Evolutionary conservation across 371 early-diverging fungal genomes (phyloP), one percentile per base, ranked within the genome.

Genomic region (Mucor mucedo): DNA sequence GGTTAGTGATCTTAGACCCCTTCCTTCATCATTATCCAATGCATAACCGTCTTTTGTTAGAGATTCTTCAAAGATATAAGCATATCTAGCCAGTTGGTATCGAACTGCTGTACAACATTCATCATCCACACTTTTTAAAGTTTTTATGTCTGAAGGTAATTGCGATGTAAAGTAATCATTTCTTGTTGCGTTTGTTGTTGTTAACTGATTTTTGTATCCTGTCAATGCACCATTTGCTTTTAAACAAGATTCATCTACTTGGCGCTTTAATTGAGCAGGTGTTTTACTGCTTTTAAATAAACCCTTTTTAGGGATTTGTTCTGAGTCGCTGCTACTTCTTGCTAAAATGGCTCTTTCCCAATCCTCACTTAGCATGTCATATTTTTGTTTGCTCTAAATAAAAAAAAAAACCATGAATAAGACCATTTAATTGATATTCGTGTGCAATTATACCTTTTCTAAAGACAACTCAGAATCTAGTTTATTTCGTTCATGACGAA

Each of bases 261-360:
- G 69, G 56, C 82, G 82, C 33, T 87, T 78, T 40, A 87, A 75
- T 88, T 85, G 81, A n/a, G 72, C 71, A n/a, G 75, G 75, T 32
- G 85, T 77, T 62, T 83, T 83, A 27, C 77, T 79, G 57, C 69
- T 72, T 55, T 79, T 79, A 59, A 87, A 83, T 33, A 87, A 65
- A 29, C 73, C 30, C 67, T 84, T 85, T 68, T 84, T 77, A 39
- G 74, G 62, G 33, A 73, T 55, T 39, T 71, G 72, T 10, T 78
- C 45, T 32, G 83, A 68, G 29, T 87, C 83, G 56, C 75, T 71
- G n/a, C 7, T 56, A 54, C 72, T 82, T 71, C 84, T 84, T 64
- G 85, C 80, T 30, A 87, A 65, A 29, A 91, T 80, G 3, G 90
- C 75, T 9, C 84, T 81, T 70, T 93, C 91, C 92, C 91, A 91